phyloP scores from a whole-genome alignment of 768 basidiomycete species.

The Macrolepiota dolichaula region DNA sequence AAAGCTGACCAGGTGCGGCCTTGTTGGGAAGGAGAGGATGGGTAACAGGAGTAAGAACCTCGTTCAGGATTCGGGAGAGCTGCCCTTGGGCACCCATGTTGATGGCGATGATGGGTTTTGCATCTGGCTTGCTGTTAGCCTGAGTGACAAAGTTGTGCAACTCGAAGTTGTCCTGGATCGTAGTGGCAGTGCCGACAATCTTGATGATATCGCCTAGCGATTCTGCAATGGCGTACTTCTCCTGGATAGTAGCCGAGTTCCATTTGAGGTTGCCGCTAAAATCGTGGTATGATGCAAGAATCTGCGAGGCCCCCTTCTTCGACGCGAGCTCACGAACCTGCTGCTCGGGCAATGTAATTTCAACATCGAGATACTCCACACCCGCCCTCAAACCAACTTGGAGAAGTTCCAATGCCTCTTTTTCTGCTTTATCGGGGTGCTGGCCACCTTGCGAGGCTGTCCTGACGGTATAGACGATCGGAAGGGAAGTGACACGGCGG shows the following conservation, averaged over 20 bases:
- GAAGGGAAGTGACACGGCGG: slow-evolving; percentile 72
- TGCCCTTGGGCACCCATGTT: slow-evolving; percentile 92
- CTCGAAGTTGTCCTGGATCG: slow-evolving; percentile 73
- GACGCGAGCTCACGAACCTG: slow-evolving; percentile 54
- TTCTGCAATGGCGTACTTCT: slow-evolving; percentile 66
- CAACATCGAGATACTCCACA: slow-evolving; percentile 92
- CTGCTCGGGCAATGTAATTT: slow-evolving; percentile 70
- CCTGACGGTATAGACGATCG: slow-evolving; percentile 90
- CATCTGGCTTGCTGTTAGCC: slow-evolving; percentile 33
- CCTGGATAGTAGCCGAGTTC: slow-evolving; percentile 61
- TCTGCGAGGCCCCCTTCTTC: slow-evolving; percentile 68
- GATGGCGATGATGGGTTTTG: slow-evolving; percentile 89
- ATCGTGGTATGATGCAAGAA: slow-evolving; percentile 95
- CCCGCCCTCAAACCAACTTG: slow-evolving; percentile 76
- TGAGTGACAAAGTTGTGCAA: slow-evolving; percentile 69
- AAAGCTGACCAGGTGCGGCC: slow-evolving; percentile 92
- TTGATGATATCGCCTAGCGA: slow-evolving; percentile 87
- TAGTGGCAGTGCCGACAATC: slow-evolving; percentile 81
- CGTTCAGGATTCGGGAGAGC: slow-evolving; percentile 84
- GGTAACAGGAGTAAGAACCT: slow-evolving; percentile 84
- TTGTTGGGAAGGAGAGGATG: slow-evolving; percentile 82
- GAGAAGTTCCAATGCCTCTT: slow-evolving; percentile 73
- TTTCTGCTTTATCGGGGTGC: slow-evolving; percentile 76
- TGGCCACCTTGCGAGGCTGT: slow-evolving; percentile 87
- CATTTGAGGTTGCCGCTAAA: slow-evolving; percentile 85